Evolutionary conservation across 352 stramenopile genomes (phyloP), one percentile per base, ranked within the genome.

Genomic region (Phytophthora uliginosa): DNA sequence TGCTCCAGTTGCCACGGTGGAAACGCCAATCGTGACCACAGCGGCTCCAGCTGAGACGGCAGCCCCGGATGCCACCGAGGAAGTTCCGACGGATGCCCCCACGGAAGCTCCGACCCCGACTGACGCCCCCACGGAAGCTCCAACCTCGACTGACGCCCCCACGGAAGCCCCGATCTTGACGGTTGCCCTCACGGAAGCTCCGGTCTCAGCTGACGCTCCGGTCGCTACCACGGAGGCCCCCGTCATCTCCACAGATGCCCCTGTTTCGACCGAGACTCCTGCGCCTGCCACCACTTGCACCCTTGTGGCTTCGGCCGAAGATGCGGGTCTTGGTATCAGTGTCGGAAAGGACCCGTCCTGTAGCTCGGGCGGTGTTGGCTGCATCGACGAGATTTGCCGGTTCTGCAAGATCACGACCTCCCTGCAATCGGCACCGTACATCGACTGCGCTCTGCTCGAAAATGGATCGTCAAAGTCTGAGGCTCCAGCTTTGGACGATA

Each of bases 311-410:
- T 79, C 77, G 3, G 42, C 47, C 2, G 77, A 71, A 9, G 79
- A 86, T 28, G 48, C 56, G 22, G 48, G 51, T 10, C 60, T 73
- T n/a, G 79, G 79, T 4, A 83, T 86, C 47, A 70, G 67, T 6
- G 62, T 85, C 5, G 45, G 65, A 24, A 77, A 75, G 0, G 80
- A 87, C n/a, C 15, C 69, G 1, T 66, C 58, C 7, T 87, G 80
- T 28, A 61, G 48, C 12, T 55, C 17, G 3, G 78, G 78, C 15
- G 80, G 80, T 2, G 45, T 81, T 17, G 80, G 80, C 6, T 88
- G 80, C 42, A 72, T 84, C 9, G 64, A 77, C 15, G 54, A 66
- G 20, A 63, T 85, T 15, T 88, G 80, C 66, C 80, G 80, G 24
- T 85, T 83, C 54, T 87, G 78, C 69, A 84, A 86, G 36, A 34